Evolutionary conservation across 2,329 filamentous ascomycete genomes (phyloP), one percentile per base, ranked within the genome.

Genomic region (Exophiala calicioides): DNA sequence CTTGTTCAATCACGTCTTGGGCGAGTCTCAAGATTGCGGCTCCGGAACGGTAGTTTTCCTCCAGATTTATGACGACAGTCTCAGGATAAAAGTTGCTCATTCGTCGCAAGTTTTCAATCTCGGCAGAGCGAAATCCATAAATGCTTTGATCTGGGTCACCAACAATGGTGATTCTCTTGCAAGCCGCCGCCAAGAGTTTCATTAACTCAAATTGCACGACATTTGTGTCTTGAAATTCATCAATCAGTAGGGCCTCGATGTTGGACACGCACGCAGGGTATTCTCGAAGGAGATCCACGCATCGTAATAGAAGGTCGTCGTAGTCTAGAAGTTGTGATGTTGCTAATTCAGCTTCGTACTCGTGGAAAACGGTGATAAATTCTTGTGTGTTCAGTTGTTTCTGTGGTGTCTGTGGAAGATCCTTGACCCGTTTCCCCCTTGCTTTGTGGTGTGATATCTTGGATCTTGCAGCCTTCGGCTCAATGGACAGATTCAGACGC

Each of bases 221-320:
- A 63, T 97, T 98, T 5, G 91, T 97, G 68, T 98, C 91, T 68
- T 98, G 91, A 55, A 96, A 98, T 63, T 98, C 91, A 64, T 98
- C 91, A 53, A 98, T 94, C 34, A 98, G 76, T 5, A 97, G 90
- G 0, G 88, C 82, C 65, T 96, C 84, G 13, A 98, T 83, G 58
- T 95, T 96, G 10, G 84, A 84, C 3, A 96, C 90, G 60, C 90
- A 96, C 10, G 80, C 74, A 0, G 90, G 88, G 56, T 87, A 79
- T 15, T 76, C 72, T 49, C 77, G 78, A 15, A 98, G 76, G 8
- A 98, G 76, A 49, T 94, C 82, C 6, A 87, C 85, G 56, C 90
- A 95, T 58, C 83, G 81, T 10, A 95, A 75, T 4, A 98, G 77
- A 16, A 98, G 76, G 64, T 98, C 93, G 60, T 98, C 93, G 59